Evolutionary conservation across 805 yeast species (phyloP).

Genomic region (Metschnikowia noctiluminum): DNA sequence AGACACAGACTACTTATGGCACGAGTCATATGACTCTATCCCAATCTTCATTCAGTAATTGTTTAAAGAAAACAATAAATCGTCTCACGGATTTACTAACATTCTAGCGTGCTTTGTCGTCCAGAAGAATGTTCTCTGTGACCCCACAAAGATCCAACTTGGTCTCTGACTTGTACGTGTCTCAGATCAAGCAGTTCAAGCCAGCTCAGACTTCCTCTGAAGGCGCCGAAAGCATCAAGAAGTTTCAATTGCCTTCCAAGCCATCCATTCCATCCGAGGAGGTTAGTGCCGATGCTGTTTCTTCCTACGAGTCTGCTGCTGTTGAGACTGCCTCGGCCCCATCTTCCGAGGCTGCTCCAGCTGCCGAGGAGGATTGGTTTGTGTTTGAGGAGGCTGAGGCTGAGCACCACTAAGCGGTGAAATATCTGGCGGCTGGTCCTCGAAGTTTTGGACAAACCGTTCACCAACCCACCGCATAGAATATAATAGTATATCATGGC

Average conservation of each 20-base stretch:
- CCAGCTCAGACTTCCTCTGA: conserved; percentile 70
- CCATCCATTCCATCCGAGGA: conserved; percentile 75
- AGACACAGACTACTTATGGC: too few species aligned
- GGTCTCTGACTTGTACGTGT: conserved; percentile 80
- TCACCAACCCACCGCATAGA: conserved; percentile 4
- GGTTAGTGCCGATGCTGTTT: conserved; percentile 63
- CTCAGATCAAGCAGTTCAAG: conserved; percentile 85
- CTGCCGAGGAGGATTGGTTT: conserved; percentile 72
- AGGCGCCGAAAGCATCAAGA: conserved; percentile 77
- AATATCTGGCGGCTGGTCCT: background rate
- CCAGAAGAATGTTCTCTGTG: conserved; percentile 40
- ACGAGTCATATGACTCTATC: too few species aligned
- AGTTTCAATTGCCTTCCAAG: conserved; percentile 78
- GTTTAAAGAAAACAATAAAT: too few species aligned
- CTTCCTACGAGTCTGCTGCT: conserved; percentile 62
- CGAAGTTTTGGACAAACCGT: background rate
- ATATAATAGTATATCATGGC: background rate
- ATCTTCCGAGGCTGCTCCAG: conserved; percentile 36
- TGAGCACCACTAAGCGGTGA: conserved; percentile 43
- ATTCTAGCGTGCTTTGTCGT: conserved; percentile 26
- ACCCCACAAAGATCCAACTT: conserved; percentile 52
- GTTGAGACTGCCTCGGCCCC: conserved; percentile 61
- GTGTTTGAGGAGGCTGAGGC: conserved; percentile 71
- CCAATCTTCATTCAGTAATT: background rate
- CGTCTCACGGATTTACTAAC: conserved; percentile 14